Percentiles rank a stretch among this genome's conserved stretches.
Evolutionary conservation across 441 rosid genomes (phyloP).

Genomic region (Hura crepitans): DNA sequence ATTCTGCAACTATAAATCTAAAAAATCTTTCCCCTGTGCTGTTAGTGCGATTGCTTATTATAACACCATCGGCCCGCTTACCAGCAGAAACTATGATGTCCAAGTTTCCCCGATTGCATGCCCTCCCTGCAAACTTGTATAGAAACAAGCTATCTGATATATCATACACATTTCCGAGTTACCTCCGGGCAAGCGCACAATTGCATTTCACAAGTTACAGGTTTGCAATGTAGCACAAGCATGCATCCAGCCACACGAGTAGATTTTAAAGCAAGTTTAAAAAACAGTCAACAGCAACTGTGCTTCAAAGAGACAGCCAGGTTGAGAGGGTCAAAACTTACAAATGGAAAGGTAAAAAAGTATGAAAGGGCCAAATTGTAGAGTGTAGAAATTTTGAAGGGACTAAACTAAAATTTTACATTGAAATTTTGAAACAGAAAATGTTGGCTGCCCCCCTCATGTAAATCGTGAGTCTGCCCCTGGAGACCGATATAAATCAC

Average conservation of each 20-base stretch:
- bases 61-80: neutral
- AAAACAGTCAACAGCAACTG: conserved; percentile 23
- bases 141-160: conserved; percentile 20
- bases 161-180: conserved; percentile 22
- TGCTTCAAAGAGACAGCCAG: conserved; percentile 21
- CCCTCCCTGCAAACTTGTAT: conserved; percentile 35
- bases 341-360: too few species aligned
- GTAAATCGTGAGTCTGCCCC: too few species aligned
- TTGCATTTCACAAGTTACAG: conserved; percentile 21
- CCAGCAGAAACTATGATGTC: conserved; percentile 19
- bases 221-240: conserved; percentile 16
- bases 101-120: conserved; percentile 21
- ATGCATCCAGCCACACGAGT: conserved; percentile 29
- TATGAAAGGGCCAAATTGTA: too few species aligned
- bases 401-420: too few species aligned
- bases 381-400: too few species aligned
- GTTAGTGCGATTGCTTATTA: conserved; percentile 13
- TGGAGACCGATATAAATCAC: too few species aligned
- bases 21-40: conserved; percentile 8
- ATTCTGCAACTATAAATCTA: neutral
- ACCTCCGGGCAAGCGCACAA: conserved; percentile 26
- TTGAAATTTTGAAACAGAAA: too few species aligned
- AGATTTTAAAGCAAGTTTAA: conserved; percentile 21
- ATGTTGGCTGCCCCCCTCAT: too few species aligned
- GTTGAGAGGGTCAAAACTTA: too few species aligned